Percentiles rank a stretch among this genome's conserved stretches.
phyloP scores from a whole-genome alignment of 768 basidiomycete species.

The Cyclocybe cylindracea region DNA sequence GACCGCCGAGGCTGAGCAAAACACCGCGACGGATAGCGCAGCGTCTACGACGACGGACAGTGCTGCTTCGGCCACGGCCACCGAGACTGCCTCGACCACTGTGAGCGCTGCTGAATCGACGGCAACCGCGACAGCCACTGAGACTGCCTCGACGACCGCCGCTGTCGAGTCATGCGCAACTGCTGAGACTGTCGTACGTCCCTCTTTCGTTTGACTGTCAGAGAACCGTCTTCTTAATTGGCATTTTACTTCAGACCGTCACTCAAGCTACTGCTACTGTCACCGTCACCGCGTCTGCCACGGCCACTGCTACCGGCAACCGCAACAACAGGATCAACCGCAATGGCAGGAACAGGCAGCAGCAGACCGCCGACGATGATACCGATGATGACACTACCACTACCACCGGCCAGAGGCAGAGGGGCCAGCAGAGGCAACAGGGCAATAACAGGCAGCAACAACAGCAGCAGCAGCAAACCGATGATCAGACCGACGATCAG shows the following conservation, averaged over 20 bases:
- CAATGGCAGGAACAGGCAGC: too few relatives aligned
- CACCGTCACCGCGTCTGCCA: background rate
- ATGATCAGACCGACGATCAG: too few relatives aligned
- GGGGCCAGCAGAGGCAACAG: too few relatives aligned
- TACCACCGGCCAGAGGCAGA: too few relatives aligned
- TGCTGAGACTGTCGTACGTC: background rate
- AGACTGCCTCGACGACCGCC: background rate
- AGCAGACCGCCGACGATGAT: too few relatives aligned
- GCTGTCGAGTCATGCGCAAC: background rate
- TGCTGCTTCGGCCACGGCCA: background rate
- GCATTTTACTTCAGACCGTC: background rate
- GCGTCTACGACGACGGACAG: background rate
- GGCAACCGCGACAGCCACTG: background rate
- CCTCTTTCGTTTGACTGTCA: background rate
- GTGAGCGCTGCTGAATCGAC: background rate
- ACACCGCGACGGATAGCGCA: background rate
- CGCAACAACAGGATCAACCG: background rate
- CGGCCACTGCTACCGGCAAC: background rate
- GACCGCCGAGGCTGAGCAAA: slow-evolving; percentile 1
- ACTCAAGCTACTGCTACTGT: background rate
- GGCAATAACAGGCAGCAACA: too few relatives aligned
- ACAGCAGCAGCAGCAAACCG: too few relatives aligned
- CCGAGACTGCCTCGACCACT: background rate
- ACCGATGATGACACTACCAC: too few relatives aligned
- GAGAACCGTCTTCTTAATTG: background rate